These are phyloP conservation scores for Agastache rugosa DNA, from an alignment of 257 asterid genomes.

Conservation along the genomic window DNA sequence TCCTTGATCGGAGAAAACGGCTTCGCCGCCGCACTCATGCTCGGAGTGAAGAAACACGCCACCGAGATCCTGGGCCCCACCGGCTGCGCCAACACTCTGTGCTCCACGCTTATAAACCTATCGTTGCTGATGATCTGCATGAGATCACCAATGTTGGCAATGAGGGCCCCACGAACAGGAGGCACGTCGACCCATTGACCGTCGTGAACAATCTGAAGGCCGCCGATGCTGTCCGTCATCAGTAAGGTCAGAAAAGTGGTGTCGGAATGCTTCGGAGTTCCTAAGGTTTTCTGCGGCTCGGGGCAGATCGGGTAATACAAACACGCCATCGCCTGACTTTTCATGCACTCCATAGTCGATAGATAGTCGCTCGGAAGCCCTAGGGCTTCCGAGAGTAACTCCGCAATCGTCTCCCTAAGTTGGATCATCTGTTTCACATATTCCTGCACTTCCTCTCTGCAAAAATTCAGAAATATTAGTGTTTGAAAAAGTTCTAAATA, in stretches of 20 bases:
- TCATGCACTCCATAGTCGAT: conserved; percentile 45
- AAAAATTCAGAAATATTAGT: neutral
- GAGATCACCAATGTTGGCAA: conserved; percentile 47
- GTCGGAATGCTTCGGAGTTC: conserved; percentile 48
- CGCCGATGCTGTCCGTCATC: conserved; percentile 46
- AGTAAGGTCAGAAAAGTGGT: conserved; percentile 42
- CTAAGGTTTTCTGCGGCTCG: conserved; percentile 47
- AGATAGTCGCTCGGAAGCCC: conserved; percentile 42
- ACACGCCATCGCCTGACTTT: conserved; percentile 42
- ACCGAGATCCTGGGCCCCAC: conserved; percentile 51
- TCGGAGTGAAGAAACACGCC: conserved; percentile 47
- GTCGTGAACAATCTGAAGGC: conserved; percentile 46
- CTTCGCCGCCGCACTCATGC: conserved; percentile 34
- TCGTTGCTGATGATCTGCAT: conserved; percentile 52
- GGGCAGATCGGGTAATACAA: conserved; percentile 49
- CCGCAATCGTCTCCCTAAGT: conserved; percentile 42
- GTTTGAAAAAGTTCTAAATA: neutral
- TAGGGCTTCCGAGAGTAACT: conserved; percentile 47
- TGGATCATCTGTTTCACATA: conserved; percentile 42
- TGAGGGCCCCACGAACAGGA: conserved; percentile 40
- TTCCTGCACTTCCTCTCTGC: conserved; percentile 40
- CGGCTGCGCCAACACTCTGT: conserved; percentile 48
- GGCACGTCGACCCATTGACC: conserved; percentile 47
- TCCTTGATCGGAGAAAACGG: conserved; percentile 45
- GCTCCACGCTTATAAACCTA: conserved; percentile 52